Base-by-base conservation (phyloP, 805 yeast genomes). In the Teunomyces gatunensis region DNA sequence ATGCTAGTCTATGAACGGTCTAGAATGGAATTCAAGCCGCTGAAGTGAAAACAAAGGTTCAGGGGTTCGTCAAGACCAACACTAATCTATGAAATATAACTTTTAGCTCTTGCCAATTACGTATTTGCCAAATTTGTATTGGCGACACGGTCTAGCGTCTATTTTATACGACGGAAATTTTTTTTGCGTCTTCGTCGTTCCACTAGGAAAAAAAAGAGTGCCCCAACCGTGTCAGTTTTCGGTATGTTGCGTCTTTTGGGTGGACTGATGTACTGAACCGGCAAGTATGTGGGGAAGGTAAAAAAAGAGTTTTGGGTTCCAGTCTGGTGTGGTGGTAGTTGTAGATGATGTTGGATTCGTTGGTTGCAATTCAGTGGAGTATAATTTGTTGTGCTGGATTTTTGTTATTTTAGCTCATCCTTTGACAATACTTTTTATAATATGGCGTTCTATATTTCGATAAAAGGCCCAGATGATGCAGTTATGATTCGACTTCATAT, bases 141-240 rank as follows among this genome's bases (percentile, higher is more conserved):
- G 33, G 43, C 32, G 25, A 39, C 23, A 21, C 30, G 25, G 11
- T 29, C 15, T n/a, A 23, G 40, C 40, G 40, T 37, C 40, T 37
- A 37, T 37, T n/a, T 36, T 37, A 41, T 41, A 41, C 44, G 44
- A 41, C 44, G 44, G 33, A 29, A 41, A 27, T 27, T 27, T 41
- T 41, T 41, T 41, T 41, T 29, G 44, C 21, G 43, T 39, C 43
- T 17, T 29, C 43, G 43, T 39, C 43, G 43, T 39, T 39, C 32
- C 43, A 39, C 40, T 13, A 11, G 21, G 18, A 37, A 36, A 21
- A 36, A 37, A 37, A 23, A 12, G 40, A 37, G 40, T 37, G 40
- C n/a, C 40, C 29, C 40, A 21, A 37, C 40, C 40, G 40, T 37
- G 40, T 37, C 29, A 37, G 40, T 18, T n/a, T n/a, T 13, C 18